phyloP scores from a whole-genome alignment of 345 rosid genomes.

The Microcos paniculata region DNA sequence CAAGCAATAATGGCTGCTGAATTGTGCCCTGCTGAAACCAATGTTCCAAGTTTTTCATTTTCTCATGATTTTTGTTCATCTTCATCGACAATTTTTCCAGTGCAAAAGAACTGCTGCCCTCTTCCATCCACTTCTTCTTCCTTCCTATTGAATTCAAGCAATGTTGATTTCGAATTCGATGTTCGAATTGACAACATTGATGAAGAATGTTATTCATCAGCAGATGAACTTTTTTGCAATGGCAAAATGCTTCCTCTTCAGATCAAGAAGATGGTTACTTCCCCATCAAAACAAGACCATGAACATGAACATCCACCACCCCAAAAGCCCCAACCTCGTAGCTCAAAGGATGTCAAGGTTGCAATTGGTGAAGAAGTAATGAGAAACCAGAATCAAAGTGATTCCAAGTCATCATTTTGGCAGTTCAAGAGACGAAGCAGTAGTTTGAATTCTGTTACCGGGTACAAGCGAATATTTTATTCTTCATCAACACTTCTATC shows the following conservation, averaged over 20 bases:
- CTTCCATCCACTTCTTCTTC: constrained; percentile 37
- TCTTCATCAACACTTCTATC: constrained; percentile 58
- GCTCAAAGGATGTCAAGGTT: constrained; percentile 27
- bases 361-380: constrained; percentile 17
- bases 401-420: constrained; percentile 70
- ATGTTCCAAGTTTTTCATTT: constrained; percentile 73
- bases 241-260: constrained; percentile 51
- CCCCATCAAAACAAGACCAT: not conserved
- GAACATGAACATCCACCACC: not conserved
- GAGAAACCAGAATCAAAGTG: constrained; percentile 38
- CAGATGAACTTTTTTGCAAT: constrained; percentile 50
- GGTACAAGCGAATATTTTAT: constrained; percentile 58
- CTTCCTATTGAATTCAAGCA: constrained; percentile 36
- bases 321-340: constrained; percentile 9
- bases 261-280: constrained; percentile 34
- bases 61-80: constrained; percentile 56
- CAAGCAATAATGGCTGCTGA: constrained; percentile 54
- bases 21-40: constrained; percentile 47
- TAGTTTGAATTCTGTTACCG: constrained; percentile 67
- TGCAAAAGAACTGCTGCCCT: constrained; percentile 29
- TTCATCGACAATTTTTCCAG: constrained; percentile 36
- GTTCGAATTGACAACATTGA: constrained; percentile 35
- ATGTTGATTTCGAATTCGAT: constrained; percentile 48
- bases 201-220: constrained; percentile 44
- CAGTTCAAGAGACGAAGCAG: constrained; percentile 68